Evolutionary conservation across 2,329 filamentous ascomycete species (phyloP).

Genomic region (Calonectria fujianensis): DNA sequence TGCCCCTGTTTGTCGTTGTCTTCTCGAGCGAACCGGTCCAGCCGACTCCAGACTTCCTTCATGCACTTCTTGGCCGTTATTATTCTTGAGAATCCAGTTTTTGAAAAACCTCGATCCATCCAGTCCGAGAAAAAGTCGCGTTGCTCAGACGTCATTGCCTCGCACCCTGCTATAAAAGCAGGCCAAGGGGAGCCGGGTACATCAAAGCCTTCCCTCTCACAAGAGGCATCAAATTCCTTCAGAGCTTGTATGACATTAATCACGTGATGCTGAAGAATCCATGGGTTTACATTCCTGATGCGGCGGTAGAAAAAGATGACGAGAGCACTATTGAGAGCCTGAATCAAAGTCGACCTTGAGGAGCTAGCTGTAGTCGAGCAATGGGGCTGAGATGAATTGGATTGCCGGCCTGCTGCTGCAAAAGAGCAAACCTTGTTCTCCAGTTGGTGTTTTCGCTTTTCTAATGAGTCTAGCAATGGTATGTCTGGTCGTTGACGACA

Average conservation of each 20-base stretch:
- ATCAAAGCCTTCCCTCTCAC: background rate
- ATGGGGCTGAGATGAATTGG: background rate
- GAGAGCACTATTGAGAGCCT: constrained; percentile 29
- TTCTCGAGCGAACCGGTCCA: background rate
- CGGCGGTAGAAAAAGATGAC: constrained; percentile 42
- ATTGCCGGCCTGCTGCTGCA: background rate
- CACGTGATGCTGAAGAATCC: constrained; percentile 37
- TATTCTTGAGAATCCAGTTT: constrained; percentile 9
- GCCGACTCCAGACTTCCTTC: constrained; percentile 9
- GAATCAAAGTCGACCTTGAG: constrained; percentile 3
- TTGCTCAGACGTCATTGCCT: constrained; percentile 9
- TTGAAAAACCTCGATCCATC: background rate
- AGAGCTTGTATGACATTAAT: constrained; percentile 29
- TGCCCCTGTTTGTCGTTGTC: background rate
- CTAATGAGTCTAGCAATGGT: background rate
- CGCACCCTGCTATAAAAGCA: constrained; percentile 28
- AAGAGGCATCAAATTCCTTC: background rate
- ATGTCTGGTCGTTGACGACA: background rate
- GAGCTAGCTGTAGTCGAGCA: background rate
- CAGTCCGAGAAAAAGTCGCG: background rate
- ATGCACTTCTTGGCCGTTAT: constrained; percentile 2
- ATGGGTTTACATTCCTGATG: constrained; percentile 24
- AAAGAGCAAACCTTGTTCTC: constrained; percentile 23
- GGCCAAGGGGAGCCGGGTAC: constrained; percentile 24
- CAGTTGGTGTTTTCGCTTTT: constrained; percentile 8